Percentiles rank a stretch among this genome's conserved stretches.
Evolutionary conservation across 2,329 filamentous ascomycete species (phyloP).

Genomic region (Pseudofabraea citricarpa): DNA sequence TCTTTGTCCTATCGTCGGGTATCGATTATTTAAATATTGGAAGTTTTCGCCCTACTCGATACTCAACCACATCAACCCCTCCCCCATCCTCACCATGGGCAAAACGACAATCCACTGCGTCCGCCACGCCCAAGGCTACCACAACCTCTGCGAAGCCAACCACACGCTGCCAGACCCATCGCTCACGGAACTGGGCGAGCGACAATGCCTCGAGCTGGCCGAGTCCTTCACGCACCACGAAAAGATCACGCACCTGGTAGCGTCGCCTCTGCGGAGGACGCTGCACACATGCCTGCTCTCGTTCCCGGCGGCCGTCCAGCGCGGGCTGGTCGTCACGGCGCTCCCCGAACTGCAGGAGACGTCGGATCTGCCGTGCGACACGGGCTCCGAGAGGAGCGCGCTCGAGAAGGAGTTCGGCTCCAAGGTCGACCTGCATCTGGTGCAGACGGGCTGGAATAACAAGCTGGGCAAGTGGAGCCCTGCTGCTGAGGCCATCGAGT

Average conservation of each 20-base stretch:
- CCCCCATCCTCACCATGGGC: background rate
- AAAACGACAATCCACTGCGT: background rate
- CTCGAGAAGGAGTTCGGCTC: constrained; percentile 55
- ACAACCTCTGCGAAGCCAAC: constrained; percentile 2
- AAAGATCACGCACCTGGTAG: constrained; percentile 64
- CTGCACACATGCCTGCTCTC: constrained; percentile 70
- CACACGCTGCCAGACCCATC: background rate
- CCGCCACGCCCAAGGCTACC: constrained; percentile 2
- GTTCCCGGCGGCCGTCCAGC: constrained; percentile 54
- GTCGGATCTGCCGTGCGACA: constrained; percentile 69
- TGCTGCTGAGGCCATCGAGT: constrained; percentile 11
- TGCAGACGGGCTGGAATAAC: constrained; percentile 66
- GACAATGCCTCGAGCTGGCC: constrained; percentile 66
- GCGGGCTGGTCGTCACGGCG: constrained; percentile 44
- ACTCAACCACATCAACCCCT: background rate
- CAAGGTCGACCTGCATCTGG: constrained; percentile 56
- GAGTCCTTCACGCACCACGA: constrained; percentile 59
- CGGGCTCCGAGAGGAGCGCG: constrained; percentile 52
- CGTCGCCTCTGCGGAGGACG: constrained; percentile 77
- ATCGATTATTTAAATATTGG: no score
- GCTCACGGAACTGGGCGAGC: constrained; percentile 69
- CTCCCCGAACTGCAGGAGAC: constrained; percentile 78
- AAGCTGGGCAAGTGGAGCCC: constrained; percentile 42
- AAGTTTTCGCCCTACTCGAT: no score
- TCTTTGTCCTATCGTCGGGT: no score